A percentile compares a stretch with the other conserved stretches of the same genome.
Conservation (phyloP, 129 eudicot genomes). For the Erigeron canadensis region DNA sequence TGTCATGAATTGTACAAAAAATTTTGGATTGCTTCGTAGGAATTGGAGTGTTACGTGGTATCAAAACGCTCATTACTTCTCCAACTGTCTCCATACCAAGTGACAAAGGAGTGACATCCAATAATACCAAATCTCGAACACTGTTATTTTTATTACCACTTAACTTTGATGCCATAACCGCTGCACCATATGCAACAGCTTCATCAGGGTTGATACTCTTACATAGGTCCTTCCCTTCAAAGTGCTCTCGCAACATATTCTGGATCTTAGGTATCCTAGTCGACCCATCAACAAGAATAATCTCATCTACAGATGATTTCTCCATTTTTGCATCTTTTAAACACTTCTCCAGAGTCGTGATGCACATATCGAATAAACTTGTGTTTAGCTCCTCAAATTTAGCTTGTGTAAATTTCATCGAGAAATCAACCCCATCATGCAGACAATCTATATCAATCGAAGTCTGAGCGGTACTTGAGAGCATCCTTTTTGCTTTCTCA, state of each 20-base stretch:
- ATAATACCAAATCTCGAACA: not conserved
- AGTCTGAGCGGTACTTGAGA: slow-evolving; percentile 22
- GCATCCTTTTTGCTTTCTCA: slow-evolving; percentile 30
- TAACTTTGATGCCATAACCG: slow-evolving; percentile 24
- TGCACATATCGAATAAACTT: slow-evolving; percentile 9
- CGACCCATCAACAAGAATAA: slow-evolving; percentile 29
- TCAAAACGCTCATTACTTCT: not conserved
- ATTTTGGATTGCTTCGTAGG: not conserved
- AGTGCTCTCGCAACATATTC: slow-evolving; percentile 15
- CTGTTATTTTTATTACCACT: not conserved
- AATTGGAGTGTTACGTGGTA: slow-evolving; percentile 30
- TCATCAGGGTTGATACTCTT: slow-evolving; percentile 28
- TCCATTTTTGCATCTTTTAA: slow-evolving; percentile 21
- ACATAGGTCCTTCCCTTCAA: slow-evolving; percentile 18
- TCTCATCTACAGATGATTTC: slow-evolving; percentile 19
- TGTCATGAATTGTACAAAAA: not conserved
- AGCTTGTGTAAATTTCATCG: slow-evolving; percentile 22
- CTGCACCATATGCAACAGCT: slow-evolving; percentile 25
- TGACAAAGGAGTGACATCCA: slow-evolving; percentile 23
- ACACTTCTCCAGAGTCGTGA: slow-evolving; percentile 5
- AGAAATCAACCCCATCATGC: slow-evolving; percentile 28
- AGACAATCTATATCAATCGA: slow-evolving; percentile 23
- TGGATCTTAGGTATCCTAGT: slow-evolving; percentile 33
- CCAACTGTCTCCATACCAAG: slow-evolving; percentile 12
- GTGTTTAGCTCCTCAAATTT: slow-evolving; percentile 29